Evolutionary conservation across 75 land plant genomes (phyloP), one percentile per base, ranked within the genome.

Genomic region (Pinus taeda): DNA sequence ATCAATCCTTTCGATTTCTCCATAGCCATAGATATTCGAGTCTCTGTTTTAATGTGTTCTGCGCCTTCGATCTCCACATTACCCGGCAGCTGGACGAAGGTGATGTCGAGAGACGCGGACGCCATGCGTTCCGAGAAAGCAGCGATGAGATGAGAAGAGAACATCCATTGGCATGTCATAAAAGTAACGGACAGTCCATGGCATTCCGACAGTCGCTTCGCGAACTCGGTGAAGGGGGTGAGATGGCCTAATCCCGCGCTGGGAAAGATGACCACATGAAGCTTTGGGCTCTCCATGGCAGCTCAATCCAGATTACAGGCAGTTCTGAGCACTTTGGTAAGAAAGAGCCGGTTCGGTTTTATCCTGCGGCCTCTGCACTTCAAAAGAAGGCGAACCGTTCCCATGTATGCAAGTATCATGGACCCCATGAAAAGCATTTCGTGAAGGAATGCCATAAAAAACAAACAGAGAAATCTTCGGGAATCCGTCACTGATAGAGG

Each of bases 171-270:
- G 2, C 33, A 33, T 33, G 33, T 33, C 14, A 62, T 62, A 6
- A 62, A 29, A 2, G 95, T 88, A 74, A 88, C 71, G 0, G 70
- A 17, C 60, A 89, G 76, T 22, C 71, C 55, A 59, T 83, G 80
- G 39, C 42, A 59, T 57, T 1, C 20, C 74, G 84, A 77, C 42
- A 92, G 85, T 5, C 75, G 84, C 78, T 80, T 87, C 39, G 87
- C 86, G 33, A 90, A 75, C 76, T 92, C 88, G 20, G 76, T 36
- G 30, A 90, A 45, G 2, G 95, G 91, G 78, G 78, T 85, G 12
- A 87, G 73, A 85, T 90, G 95, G 8, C 93, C 90, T 77, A 87
- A 81, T 14, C 87, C 90, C 0, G 85, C 82, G 33, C 76, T 83
- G 20, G 88, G 84, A 1, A 86, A 24, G 1, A 89, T 59, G 62